Evolutionary conservation across 2,329 filamentous ascomycete genomes (phyloP), one percentile per base, ranked within the genome.

Genomic region (Penicillium sp.): DNA sequence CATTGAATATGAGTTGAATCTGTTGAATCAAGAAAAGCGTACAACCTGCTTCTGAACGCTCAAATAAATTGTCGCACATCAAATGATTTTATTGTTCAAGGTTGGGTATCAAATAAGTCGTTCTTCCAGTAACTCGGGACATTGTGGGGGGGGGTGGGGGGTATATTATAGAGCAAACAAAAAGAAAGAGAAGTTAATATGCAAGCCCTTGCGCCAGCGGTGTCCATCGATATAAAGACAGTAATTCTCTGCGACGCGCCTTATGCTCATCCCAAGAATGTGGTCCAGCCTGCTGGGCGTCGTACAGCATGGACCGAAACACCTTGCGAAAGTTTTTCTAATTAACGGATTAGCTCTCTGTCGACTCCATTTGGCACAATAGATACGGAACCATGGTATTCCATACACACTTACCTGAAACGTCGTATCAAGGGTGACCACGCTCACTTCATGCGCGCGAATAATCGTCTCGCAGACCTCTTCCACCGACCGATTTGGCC

Each of bases 271-370:
- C 71, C 57, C 66, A 67, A 24, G 71, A 66, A 11, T 66, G 66
- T 37, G 65, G 64, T 11, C 68, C 68, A 8, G 65, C 61, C 9
- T 72, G 69, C n/a, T 70, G 69, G 2, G 73, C 74, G 50, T 72
- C 71, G 42, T 75, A 73, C n/a, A 76, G 58, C 9, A 73, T 75
- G 2, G 72, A 74, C 8, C 74, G 62, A 51, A 80, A 68, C 0
- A 80, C 76, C 53, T 77, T 77, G 28, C 77, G 71, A 56, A 80
- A 80, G 52, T 79, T 78, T 63, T 76, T 73, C 74, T 78, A 47
- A 12, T 7, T 26, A 27, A 26, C 3, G 2, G 9, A 32, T 37
- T 43, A 26, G 34, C 11, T 29, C 43, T 34, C 11, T 36, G 3
- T 18, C 18, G 18, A 1, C 3, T 18, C 18, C 18, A 18, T 3